These are phyloP conservation scores for Aureobasidium zeae DNA, from an alignment of 2,329 filamentous ascomycete genomes.

Conservation along the genomic window DNA sequence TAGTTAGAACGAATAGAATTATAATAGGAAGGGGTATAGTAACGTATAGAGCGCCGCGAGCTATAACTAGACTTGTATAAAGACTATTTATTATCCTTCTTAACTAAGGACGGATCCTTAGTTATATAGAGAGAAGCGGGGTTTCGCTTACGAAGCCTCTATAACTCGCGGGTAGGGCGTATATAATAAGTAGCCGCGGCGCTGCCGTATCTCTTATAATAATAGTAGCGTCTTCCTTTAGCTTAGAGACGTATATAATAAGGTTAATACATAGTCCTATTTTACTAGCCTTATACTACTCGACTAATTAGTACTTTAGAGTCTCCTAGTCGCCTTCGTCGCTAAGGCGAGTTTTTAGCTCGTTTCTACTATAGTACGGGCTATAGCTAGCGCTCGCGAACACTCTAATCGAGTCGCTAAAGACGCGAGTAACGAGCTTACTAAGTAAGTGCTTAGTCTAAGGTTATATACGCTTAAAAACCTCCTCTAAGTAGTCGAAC, in stretches of 20 bases:
- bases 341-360: not conserved
- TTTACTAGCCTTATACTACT: not conserved
- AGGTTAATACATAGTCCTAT: not conserved
- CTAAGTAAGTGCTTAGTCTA: not conserved
- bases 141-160: no score
- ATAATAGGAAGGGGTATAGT: no score
- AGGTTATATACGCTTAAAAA: not conserved
- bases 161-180: no score
- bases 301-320: not conserved
- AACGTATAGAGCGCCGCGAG: no score
- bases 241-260: not conserved
- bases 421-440: not conserved
- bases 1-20: no score
- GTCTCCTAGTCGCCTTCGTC: not conserved
- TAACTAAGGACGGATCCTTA: no score
- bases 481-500: not conserved
- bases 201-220: no score
- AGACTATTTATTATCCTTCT: no score
- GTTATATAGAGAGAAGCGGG: no score
- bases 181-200: no score
- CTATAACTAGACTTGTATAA: no score
- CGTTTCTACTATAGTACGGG: not conserved
- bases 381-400: not conserved
- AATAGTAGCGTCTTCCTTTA: no score
- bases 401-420: not conserved